Base-by-base conservation (phyloP, 2,329 filamentous ascomycete species). In the Gaeumannomyces sp. region DNA sequence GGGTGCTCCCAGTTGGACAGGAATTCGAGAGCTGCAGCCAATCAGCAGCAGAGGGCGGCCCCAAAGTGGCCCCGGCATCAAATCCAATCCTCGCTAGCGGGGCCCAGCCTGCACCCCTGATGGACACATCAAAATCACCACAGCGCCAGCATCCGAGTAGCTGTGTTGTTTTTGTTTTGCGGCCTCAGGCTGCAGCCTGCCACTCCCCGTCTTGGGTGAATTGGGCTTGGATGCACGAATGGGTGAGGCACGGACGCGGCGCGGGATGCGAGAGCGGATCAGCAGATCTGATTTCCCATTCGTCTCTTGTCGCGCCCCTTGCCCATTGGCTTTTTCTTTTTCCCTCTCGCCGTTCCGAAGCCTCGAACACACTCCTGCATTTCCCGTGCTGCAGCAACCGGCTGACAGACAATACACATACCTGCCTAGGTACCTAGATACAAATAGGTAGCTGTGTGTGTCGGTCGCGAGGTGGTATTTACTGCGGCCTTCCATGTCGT, bases 41-140 rank as follows among this genome's bases (percentile, higher is more conserved):
- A 64, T 64, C 10, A 60, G 33, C 25, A 19, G 10, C 28, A 31
- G n/a, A 10, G 35, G 57, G 25, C 45, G 22, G 22, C 45, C 45
- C 7, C 45, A 53, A 53, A 53, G 29, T 28, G 62, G 38, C 57
- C 14, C 31, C 31, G 62, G 62, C 62, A 64, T 59, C 31, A 28
- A 60, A n/a, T 53, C 45, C 45, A 53, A 59, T 59, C 13, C 57
- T 28, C 27, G 27, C 57, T 59, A 31, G 35, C 56, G 59, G 62
- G 62, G 62, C 29, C 62, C 22, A 53, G 45, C 45, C 62, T 25
- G 62, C 33, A 60, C 53, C 62, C 62, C 38, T 64, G 62, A 64
- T 25, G 29, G 33, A 25, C 19, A 64, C 27, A 28, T 60, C 27
- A 22, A 59, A 31, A 59, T 28, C 57, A 59, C 27, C n/a, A 58